A percentile compares a stretch with the other conserved stretches of the same genome.
Conservation (phyloP, 352 stramenopile genomes). For the Discostella stelligera region DNA sequence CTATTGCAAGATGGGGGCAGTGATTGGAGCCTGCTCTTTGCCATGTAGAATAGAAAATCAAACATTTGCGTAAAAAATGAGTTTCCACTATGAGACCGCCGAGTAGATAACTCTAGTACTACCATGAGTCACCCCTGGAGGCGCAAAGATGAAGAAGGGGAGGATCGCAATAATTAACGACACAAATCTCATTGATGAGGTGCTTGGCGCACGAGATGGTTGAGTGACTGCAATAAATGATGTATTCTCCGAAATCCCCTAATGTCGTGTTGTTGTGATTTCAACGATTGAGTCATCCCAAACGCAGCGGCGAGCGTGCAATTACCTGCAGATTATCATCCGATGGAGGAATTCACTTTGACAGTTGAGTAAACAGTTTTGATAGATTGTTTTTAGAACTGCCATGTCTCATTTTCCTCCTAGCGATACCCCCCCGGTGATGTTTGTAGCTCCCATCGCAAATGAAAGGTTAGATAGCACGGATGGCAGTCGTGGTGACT, state of each 20-base stretch:
- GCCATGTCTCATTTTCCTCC: not conserved
- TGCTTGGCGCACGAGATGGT: slow-evolving; percentile 58
- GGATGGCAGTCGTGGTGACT: slow-evolving; percentile 29
- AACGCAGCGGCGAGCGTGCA: slow-evolving; percentile 14
- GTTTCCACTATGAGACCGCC: no score
- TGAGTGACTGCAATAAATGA: slow-evolving; percentile 27
- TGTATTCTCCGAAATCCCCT: no score
- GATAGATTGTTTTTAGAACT: not conserved
- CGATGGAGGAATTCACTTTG: slow-evolving; percentile 39
- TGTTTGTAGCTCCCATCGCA: slow-evolving; percentile 19
- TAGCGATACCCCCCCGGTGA: not conserved
- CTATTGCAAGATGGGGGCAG: no score
- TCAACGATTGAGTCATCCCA: slow-evolving; percentile 2
- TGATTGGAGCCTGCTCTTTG: no score
- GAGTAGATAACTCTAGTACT: no score
- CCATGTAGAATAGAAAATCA: no score
- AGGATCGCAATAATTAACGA: not conserved
- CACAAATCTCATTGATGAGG: slow-evolving; percentile 64
- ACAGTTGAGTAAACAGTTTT: not conserved
- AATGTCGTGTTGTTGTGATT: not conserved
- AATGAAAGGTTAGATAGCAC: slow-evolving; percentile 43
- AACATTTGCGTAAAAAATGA: no score
- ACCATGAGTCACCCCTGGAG: no score
- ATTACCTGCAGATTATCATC: slow-evolving; percentile 28
- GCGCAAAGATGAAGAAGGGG: no score